These are phyloP conservation scores for Penicillium turbatum DNA, from an alignment of 495 filamentous ascomycete genomes.

Conservation along the genomic window DNA sequence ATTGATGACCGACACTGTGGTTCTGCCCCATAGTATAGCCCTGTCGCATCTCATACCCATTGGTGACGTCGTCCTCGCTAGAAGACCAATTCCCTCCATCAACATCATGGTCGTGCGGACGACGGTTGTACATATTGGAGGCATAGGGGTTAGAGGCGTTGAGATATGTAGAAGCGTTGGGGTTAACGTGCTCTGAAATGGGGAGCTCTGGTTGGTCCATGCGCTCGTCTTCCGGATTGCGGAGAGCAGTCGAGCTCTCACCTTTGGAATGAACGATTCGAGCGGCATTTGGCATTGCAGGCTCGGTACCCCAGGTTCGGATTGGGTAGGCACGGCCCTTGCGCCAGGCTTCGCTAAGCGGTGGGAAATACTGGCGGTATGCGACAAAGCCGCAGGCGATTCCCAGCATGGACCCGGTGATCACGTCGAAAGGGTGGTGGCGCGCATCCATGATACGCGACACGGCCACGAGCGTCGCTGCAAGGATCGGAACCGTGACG, in stretches of 20 bases:
- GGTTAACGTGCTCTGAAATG: not conserved
- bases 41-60: conserved; percentile 43
- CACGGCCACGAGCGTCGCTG: conserved; percentile 51
- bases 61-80: conserved; percentile 38
- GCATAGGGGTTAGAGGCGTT: conserved; percentile 21
- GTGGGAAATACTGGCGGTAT: conserved; percentile 56
- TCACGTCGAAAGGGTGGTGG: conserved; percentile 85
- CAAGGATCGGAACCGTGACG: conserved; percentile 57
- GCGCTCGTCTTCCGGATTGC: conserved; percentile 33
- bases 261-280: conserved; percentile 3
- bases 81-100: conserved; percentile 40
- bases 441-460: conserved; percentile 70
- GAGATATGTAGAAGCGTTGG: conserved; percentile 6
- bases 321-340: conserved; percentile 63
- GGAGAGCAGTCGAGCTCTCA: conserved; percentile 32
- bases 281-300: conserved; percentile 21
- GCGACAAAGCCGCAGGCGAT: conserved; percentile 43
- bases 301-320: conserved; percentile 52
- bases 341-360: conserved; percentile 50
- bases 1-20: conserved; percentile 17
- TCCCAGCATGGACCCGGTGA: conserved; percentile 70
- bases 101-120: conserved; percentile 27
- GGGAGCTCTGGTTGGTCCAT: conserved; percentile 15
- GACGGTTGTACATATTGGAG: conserved; percentile 27
- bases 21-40: conserved; percentile 30